Percentiles rank a stretch among this genome's conserved stretches.
These are phyloP conservation scores for Populus hybrid DNA, from an alignment of 441 rosid genomes.

Conservation along the genomic window DNA sequence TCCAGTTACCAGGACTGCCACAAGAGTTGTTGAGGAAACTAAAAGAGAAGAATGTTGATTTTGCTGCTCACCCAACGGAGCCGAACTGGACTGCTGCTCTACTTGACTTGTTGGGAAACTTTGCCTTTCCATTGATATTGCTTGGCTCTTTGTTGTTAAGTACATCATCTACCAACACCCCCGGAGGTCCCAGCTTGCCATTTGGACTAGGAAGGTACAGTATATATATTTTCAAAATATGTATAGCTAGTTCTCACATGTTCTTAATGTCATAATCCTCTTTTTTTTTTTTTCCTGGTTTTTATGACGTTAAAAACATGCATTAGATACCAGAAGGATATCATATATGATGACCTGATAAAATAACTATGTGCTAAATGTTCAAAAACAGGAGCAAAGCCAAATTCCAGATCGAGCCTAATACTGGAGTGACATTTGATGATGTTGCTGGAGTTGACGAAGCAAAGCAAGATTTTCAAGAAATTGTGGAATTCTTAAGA, in stretches of 20 bases:
- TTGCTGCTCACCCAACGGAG: conserved; percentile 62
- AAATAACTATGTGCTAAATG: neutral
- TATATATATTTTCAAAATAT: too few relatives aligned
- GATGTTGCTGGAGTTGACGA: conserved; percentile 89
- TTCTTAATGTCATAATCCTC: too few relatives aligned
- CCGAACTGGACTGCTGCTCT: conserved; percentile 44
- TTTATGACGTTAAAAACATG: too few relatives aligned
- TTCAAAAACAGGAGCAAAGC: conserved; percentile 61
- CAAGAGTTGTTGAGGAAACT: conserved; percentile 54
- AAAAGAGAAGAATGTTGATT: conserved; percentile 64
- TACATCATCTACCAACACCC: conserved; percentile 37
- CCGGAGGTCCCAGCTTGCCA: conserved; percentile 63
- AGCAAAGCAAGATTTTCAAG: conserved; percentile 79
- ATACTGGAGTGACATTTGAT: conserved; percentile 66
- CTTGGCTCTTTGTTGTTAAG: conserved; percentile 51
- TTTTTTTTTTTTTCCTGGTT: too few relatives aligned
- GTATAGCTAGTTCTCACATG: too few relatives aligned
- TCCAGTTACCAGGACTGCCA: conserved; percentile 67
- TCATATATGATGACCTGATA: too few relatives aligned
- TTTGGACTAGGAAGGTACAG: conserved; percentile 77
- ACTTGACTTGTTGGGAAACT: conserved; percentile 54
- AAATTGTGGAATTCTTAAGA: conserved; percentile 65
- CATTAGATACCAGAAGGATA: too few relatives aligned
- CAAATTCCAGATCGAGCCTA: conserved; percentile 78
- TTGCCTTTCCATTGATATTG: conserved; percentile 59